Evolutionary conservation across 2,329 filamentous ascomycete species (phyloP), one percentile per base, ranked within the genome.

Genomic region (Colletotrichum somersetense): DNA sequence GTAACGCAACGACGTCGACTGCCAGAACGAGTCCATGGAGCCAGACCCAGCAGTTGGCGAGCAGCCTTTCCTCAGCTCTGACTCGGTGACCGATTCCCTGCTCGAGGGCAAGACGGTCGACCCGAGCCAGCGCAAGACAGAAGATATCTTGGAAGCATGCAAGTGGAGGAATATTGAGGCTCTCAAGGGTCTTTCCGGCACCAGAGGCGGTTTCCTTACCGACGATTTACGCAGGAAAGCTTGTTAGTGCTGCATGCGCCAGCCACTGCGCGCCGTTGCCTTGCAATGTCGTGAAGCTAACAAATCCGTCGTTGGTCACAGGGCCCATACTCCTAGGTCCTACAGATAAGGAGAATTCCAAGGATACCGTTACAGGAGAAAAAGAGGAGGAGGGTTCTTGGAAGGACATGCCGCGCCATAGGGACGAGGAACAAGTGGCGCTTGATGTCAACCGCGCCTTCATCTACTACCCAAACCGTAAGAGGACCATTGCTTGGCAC

Each of bases 381-480:
- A 74, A 68, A 56, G 74, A 74, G 42, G 74, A 75, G 14, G 57
- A 73, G 46, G 76, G 64, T 67, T 77, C 81, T 58, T 93, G 92
- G 92, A 83, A 84, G 74, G 78, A 85, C n/a, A 84, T 97, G 52
- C 89, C 92, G 40, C 86, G 82, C n/a, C 96, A 99, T 82, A 85
- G 84, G 44, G 96, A 99, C 77, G 96, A 99, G 81, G 91, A 93
- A 62, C 96, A 99, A 83, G 95, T 99, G 50, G 89, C 91, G 78
- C 88, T 98, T 59, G 96, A 99, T 80, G 96, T 99, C 67, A 91
- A 98, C 82, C 89, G 96, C 67, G 95, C 96, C n/a, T 99, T 99
- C 82, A 92, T 98, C 73, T 97, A 98, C 84, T 99, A 99, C 80
- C 96, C 96, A 16, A 88, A 89, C 74, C 89, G 95, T 96, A 86